Evolutionary conservation across 202 grass and related monocot genomes (phyloP).

Genomic region (Carex arenaria): DNA sequence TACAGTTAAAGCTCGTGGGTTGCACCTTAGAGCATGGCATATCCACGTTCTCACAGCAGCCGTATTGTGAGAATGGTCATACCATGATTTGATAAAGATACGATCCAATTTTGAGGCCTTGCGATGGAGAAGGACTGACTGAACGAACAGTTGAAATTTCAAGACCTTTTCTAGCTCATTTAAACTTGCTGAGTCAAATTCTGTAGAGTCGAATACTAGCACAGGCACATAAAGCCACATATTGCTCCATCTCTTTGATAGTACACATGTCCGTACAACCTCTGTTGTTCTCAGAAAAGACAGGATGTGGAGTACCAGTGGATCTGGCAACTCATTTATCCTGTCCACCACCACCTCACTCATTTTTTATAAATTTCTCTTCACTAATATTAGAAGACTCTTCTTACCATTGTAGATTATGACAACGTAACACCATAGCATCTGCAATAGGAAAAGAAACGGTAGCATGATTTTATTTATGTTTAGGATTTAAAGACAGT

Average conservation of each 20-base stretch:
- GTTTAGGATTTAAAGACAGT: too few species aligned
- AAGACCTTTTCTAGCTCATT: not conserved
- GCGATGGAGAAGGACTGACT: not conserved
- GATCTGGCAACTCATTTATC: too few species aligned
- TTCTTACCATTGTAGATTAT: not conserved
- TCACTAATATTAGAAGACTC: not conserved
- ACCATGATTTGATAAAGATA: not conserved
- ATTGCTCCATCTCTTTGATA: too few species aligned
- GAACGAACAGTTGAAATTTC: not conserved
- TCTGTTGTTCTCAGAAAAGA: too few species aligned
- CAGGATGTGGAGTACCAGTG: too few species aligned
- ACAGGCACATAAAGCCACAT: too few species aligned
- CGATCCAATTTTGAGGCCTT: not conserved
- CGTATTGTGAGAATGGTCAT: not conserved
- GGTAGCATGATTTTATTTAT: too few species aligned
- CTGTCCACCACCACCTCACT: too few species aligned
- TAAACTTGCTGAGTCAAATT: too few species aligned
- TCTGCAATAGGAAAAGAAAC: not conserved
- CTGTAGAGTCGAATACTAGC: too few species aligned
- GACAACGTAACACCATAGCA: not conserved
- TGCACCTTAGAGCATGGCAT: not conserved
- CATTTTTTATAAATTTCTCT: not conserved
- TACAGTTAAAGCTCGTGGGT: not conserved
- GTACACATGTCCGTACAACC: too few species aligned
- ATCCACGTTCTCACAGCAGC: not conserved